Base-by-base conservation (phyloP, 2,329 filamentous ascomycete species). In the Bipolaris oryzae region DNA sequence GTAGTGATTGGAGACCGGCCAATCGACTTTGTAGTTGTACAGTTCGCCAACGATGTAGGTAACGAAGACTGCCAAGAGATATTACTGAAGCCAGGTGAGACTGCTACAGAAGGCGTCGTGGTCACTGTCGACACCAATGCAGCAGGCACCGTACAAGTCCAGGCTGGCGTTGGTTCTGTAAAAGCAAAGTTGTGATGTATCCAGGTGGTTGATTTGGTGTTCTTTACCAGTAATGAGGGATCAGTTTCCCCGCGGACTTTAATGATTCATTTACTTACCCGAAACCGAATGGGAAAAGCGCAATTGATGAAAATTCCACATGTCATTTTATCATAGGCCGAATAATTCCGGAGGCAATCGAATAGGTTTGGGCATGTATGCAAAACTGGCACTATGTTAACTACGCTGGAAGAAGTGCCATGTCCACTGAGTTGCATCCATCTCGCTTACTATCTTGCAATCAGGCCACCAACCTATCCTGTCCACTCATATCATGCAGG, bases 21-120 rank as follows among this genome's bases (percentile, higher is more conserved):
- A 18, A 81, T 97, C 45, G 91, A 95, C 72, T 98, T 97, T 75
- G 72, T 75, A 5, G 94, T 98, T 1, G 85, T 90, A 64, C 94
- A 98, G 79, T 95, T 90, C 79, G 87, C 88, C 33, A 98, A 96
- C 76, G 92, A 90, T 2, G 88, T 95, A 11, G 85, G 79, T 0
- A 78, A 83, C 1, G 94, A 98, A 78, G 95, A 99, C 77, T 96
- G 92, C 69, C 92, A 99, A 80, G 88, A 96, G 77, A 86, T 91
- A 16, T 78, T 74, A 5, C 74, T 78, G 77, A 76, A 54, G 74
- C 55, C 70, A 4, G 62, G 59, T 9, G 62, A 41, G 20, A 57
- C 55, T 37, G 66, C 67, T 10, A 66, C 71, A 7, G 74, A 75
- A 50, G 72, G 74, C 3, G 64, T 75, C n/a, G 72, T 74, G 2